Conservation (phyloP, 176 grass and related monocot genomes). For the Tillandsia leiboldiana region DNA sequence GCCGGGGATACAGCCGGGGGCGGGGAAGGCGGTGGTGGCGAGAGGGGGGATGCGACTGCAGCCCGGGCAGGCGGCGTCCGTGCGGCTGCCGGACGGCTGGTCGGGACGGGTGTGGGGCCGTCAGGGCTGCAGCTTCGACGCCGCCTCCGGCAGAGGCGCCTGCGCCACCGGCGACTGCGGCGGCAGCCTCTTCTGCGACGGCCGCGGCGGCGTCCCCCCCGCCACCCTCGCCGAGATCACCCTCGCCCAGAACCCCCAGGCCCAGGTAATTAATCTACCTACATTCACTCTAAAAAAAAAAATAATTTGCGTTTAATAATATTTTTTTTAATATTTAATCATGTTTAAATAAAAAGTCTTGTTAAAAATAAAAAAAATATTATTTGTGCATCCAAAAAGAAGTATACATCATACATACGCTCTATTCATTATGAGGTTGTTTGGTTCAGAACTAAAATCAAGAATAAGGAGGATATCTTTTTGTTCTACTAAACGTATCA, state of each 20-base stretch:
- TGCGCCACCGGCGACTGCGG: constrained; percentile 92
- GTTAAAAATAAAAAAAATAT: no score
- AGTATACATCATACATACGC: no score
- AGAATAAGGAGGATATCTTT: no score
- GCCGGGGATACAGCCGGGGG: constrained; percentile 85
- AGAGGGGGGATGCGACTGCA: constrained; percentile 51
- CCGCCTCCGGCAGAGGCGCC: constrained; percentile 31
- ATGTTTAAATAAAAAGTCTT: no score
- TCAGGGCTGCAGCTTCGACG: constrained; percentile 61
- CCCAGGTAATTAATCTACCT: constrained; percentile 10
- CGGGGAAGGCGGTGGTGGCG: constrained; percentile 44
- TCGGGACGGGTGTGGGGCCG: constrained; percentile 86
- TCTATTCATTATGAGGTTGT: no score
- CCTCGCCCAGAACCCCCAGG: constrained; percentile 7
- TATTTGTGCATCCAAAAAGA: no score
- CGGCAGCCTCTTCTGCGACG: constrained; percentile 63
- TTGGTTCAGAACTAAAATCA: no score
- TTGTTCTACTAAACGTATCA: no score
- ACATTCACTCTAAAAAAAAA: no score
- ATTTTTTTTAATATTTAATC: no score
- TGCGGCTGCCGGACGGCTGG: constrained; percentile 55
- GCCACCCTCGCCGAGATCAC: constrained; percentile 87
- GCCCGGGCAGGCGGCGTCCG: constrained; percentile 36
- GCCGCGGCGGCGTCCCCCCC: constrained; percentile 46
- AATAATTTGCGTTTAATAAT: no score